Evolutionary conservation across 1,284 basidiomycete species (phyloP).

Genomic region (Ceratobasidium sp.): DNA sequence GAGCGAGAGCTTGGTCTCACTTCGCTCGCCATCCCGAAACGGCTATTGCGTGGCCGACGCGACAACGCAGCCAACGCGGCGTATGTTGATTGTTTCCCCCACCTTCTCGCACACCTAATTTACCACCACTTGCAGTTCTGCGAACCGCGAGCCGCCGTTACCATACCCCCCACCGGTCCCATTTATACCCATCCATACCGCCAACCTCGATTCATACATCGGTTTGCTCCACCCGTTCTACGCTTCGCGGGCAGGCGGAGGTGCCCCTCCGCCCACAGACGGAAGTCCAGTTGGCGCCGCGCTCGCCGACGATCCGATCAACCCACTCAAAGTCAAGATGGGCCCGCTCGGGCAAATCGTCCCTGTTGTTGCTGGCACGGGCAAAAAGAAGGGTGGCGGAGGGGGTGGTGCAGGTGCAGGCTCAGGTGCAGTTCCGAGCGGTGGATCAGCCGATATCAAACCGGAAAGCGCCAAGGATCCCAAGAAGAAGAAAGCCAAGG

Average conservation of each 20-base stretch:
- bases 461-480: conserved; percentile 28
- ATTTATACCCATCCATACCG: conserved; percentile 74
- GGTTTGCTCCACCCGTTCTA: conserved; percentile 86
- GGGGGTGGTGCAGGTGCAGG: conserved; percentile 6
- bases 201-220: conserved; percentile 79
- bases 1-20: conserved; percentile 87
- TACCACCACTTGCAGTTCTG: conserved; percentile 58
- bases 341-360: conserved; percentile 78
- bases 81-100: neutral
- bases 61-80: conserved; percentile 46
- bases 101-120: conserved; percentile 42
- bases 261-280: conserved; percentile 11
- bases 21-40: conserved; percentile 77
- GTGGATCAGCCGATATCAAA: conserved; percentile 7
- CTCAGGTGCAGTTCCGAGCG: neutral
- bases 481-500: conserved; percentile 51
- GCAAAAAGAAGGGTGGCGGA: conserved; percentile 56
- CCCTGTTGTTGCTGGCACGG: conserved; percentile 51
- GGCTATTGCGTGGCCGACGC: conserved; percentile 43
- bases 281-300: conserved; percentile 51
- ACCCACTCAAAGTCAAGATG: conserved; percentile 69
- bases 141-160: conserved; percentile 79
- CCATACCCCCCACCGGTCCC: conserved; percentile 88
- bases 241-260: conserved; percentile 53
- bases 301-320: conserved; percentile 71